phyloP scores from a whole-genome alignment of 495 filamentous ascomycete species.

The Rhypophila decipiens region DNA sequence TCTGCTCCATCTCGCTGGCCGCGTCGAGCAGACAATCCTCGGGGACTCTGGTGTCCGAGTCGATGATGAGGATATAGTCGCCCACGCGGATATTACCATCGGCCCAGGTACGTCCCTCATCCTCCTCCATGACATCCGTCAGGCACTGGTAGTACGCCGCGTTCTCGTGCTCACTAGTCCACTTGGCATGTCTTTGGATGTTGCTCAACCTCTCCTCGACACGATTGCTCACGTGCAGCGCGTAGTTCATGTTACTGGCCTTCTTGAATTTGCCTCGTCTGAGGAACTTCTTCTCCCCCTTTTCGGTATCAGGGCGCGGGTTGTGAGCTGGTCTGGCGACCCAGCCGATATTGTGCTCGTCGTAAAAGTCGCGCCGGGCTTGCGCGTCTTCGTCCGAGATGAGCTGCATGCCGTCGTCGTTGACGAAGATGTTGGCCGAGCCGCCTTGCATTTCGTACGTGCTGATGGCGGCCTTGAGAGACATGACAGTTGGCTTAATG shows the following conservation, averaged over 20 bases:
- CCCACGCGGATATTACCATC: constrained; percentile 65
- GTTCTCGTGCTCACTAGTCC: constrained; percentile 48
- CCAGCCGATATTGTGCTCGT: constrained; percentile 58
- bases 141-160: constrained; percentile 45
- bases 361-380: constrained; percentile 56
- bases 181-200: constrained; percentile 33
- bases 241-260: constrained; percentile 70
- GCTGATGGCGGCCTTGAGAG: constrained; percentile 58
- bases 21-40: constrained; percentile 62
- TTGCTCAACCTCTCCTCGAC: constrained; percentile 52
- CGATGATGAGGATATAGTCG: constrained; percentile 62
- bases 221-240: constrained; percentile 49
- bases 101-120: constrained; percentile 59
- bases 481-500: constrained; percentile 56
- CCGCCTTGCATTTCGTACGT: constrained; percentile 65
- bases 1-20: constrained; percentile 65
- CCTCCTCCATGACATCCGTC: constrained; percentile 47
- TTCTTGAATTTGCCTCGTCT: constrained; percentile 68
- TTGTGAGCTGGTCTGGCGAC: constrained; percentile 55
- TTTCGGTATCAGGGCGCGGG: constrained; percentile 31
- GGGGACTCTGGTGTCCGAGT: constrained; percentile 64
- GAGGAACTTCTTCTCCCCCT: constrained; percentile 38
- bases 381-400: constrained; percentile 49
- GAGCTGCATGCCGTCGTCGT: constrained; percentile 64
- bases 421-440: constrained; percentile 64